These are phyloP conservation scores for Bipolaris gigantea DNA, from an alignment of 2,329 filamentous ascomycete genomes.

Conservation along the genomic window DNA sequence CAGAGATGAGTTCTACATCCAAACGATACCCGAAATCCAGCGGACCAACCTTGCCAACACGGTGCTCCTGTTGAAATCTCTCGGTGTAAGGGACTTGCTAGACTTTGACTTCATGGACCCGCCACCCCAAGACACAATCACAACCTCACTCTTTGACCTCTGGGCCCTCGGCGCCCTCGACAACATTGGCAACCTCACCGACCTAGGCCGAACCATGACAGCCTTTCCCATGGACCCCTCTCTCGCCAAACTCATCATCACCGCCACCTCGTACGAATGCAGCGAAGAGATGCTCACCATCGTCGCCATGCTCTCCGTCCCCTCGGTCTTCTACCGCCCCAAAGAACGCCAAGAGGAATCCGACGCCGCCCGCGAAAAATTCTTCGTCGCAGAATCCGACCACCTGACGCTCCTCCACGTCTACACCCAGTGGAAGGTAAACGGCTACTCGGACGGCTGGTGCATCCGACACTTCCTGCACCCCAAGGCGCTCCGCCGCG, in stretches of 20 bases:
- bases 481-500: conserved; percentile 86
- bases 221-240: conserved; percentile 98
- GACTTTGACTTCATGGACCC: conserved; percentile 99
- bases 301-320: conserved; percentile 95
- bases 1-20: conserved; percentile 93
- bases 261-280: conserved; percentile 84
- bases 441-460: conserved; percentile 88
- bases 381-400: conserved; percentile 97
- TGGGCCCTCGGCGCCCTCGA: conserved; percentile 94
- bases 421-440: conserved; percentile 91
- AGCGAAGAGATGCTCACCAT: conserved; percentile 98
- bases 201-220: conserved; percentile 89
- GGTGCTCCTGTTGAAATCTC: conserved; percentile 87
- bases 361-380: conserved; percentile 92
- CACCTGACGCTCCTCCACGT: conserved; percentile 95
- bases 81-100: conserved; percentile 89
- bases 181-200: conserved; percentile 88
- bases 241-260: conserved; percentile 91
- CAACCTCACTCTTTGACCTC: conserved; percentile 93
- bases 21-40: conserved; percentile 97
- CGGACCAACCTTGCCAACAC: conserved; percentile 95
- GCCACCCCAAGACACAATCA: conserved; percentile 95
- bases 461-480: conserved; percentile 92
- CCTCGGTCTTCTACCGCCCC: conserved; percentile 93
- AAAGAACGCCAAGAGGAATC: conserved; percentile 97